A percentile compares a stretch with the other conserved stretches of the same genome.
phyloP scores from a whole-genome alignment of 306 rosid species.

The Malus orientalis region DNA sequence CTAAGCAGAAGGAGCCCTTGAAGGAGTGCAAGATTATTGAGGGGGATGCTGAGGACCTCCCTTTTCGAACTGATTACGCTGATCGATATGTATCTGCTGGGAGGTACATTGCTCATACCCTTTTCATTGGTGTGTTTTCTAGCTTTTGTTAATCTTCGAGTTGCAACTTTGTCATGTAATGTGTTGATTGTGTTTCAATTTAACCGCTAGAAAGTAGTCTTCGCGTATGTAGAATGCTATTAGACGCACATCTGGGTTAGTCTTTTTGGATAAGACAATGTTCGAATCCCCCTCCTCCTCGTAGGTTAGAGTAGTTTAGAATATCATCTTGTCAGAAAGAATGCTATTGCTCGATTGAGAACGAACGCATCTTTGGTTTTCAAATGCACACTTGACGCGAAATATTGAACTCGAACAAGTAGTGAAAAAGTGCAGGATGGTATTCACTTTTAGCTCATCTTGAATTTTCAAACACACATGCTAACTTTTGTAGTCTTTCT shows the following conservation, averaged over 20 bases:
- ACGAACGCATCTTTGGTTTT: background rate
- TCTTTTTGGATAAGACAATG: too few relatives aligned
- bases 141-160: background rate
- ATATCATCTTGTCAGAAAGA: too few relatives aligned
- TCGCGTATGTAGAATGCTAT: background rate
- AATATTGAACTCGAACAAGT: background rate
- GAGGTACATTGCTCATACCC: slow-evolving; percentile 36
- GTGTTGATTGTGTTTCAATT: background rate
- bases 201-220: background rate
- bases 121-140: background rate
- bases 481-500: background rate
- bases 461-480: background rate
- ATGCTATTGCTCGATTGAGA: too few relatives aligned
- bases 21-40: slow-evolving; percentile 77
- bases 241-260: too few relatives aligned
- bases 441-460: background rate
- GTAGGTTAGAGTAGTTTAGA: too few relatives aligned
- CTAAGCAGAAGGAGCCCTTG: slow-evolving; percentile 75
- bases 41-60: slow-evolving; percentile 95
- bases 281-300: too few relatives aligned
- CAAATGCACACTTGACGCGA: background rate
- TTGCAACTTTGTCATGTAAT: background rate
- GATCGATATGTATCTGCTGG: slow-evolving; percentile 94
- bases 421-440: slow-evolving; percentile 1
- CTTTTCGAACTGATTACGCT: slow-evolving; percentile 78